Conservation (phyloP, 352 stramenopile species). For the Phytophthora foliorum region DNA sequence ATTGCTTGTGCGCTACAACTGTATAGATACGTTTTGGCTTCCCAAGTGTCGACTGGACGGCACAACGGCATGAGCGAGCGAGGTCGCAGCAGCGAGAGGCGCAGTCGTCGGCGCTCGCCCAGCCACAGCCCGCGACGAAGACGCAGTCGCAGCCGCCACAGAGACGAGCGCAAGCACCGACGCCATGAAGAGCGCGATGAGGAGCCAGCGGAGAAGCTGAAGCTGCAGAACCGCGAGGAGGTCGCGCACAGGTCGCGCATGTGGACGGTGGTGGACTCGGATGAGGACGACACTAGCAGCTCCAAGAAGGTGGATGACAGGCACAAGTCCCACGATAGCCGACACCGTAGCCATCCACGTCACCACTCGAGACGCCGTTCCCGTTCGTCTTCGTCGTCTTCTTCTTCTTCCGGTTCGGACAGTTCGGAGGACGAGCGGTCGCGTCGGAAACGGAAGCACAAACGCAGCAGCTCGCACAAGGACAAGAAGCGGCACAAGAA, state of each 20-base stretch:
- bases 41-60: not conserved
- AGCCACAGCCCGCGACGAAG: conserved; percentile 30
- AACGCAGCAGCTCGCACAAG: conserved; percentile 31
- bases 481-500: conserved; percentile 54
- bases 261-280: conserved; percentile 58
- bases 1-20: conserved; percentile 10
- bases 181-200: not conserved
- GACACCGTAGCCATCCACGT: conserved; percentile 14
- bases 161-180: conserved; percentile 17
- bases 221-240: conserved; percentile 47
- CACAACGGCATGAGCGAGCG: conserved; percentile 31
- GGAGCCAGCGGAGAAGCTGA: conserved; percentile 28
- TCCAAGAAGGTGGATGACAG: conserved; percentile 13
- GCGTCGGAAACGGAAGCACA: conserved; percentile 34
- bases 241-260: conserved; percentile 52
- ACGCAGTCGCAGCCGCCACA: conserved; percentile 18
- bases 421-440: conserved; percentile 46
- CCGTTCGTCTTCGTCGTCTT: conserved; percentile 41
- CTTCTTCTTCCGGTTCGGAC: conserved; percentile 39
- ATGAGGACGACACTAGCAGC: conserved; percentile 18
- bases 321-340: conserved; percentile 3
- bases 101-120: conserved; percentile 36
- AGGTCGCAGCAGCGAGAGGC: not conserved
- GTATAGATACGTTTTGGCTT: not conserved
- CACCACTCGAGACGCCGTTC: conserved; percentile 35